Evolutionary conservation across 2,329 filamentous ascomycete genomes (phyloP).

Genomic region (Hypoxylon sp.): DNA sequence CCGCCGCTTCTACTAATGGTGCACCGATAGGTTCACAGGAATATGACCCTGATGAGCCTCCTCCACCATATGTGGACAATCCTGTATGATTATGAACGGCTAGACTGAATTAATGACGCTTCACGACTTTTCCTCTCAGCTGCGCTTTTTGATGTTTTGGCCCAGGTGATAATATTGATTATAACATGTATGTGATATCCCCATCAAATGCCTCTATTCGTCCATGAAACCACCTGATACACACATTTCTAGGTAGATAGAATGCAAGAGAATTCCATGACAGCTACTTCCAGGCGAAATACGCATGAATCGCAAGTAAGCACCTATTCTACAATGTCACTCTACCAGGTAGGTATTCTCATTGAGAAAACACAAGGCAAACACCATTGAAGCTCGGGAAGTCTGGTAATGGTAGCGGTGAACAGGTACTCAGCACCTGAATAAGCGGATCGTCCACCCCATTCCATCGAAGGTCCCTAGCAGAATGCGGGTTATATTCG

Average conservation of each 20-base stretch:
- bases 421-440: background rate
- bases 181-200: background rate
- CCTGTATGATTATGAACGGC: constrained; percentile 51
- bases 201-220: background rate
- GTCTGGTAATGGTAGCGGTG: background rate
- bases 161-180: background rate
- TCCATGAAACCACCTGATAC: background rate
- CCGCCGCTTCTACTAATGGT: background rate
- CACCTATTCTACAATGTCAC: background rate
- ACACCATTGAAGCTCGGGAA: background rate
- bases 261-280: background rate
- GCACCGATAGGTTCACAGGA: constrained; percentile 36
- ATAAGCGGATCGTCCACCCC: background rate
- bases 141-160: background rate
- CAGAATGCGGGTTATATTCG: background rate
- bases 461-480: background rate
- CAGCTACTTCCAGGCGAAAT: background rate
- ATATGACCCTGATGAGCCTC: constrained; percentile 54
- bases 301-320: background rate
- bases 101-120: constrained; percentile 10
- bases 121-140: background rate
- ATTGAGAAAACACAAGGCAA: background rate
- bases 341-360: background rate
- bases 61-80: constrained; percentile 58
- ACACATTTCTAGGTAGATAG: background rate